Conservation (phyloP, 139 green algal genomes). For the Coccomyxa sp. region DNA sequence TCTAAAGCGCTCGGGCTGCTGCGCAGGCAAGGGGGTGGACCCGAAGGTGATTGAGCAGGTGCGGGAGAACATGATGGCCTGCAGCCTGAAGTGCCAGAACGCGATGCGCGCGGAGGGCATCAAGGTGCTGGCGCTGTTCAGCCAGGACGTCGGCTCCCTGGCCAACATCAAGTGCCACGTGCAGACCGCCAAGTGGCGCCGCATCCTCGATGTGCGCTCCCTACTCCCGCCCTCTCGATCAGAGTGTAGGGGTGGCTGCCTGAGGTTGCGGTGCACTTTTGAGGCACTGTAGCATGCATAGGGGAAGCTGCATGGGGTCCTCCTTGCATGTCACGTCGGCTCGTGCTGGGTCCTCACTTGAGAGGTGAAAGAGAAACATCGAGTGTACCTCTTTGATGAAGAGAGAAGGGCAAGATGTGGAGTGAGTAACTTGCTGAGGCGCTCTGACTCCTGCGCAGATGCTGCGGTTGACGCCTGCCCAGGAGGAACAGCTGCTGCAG, state of each 20-base stretch:
- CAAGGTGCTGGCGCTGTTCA: conserved; percentile 26
- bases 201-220: background rate
- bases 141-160: conserved; percentile 8
- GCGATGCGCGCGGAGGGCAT: conserved; percentile 21
- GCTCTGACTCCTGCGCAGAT: conserved; percentile 7
- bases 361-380: too few species aligned
- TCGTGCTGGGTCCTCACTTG: too few species aligned
- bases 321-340: too few species aligned
- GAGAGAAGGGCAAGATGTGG: too few species aligned
- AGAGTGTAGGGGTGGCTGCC: too few species aligned
- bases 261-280: too few species aligned
- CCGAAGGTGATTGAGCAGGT: conserved; percentile 7
- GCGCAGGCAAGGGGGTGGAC: conserved; percentile 17
- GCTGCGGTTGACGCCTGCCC: conserved; percentile 7
- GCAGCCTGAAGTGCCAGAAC: conserved; percentile 13
- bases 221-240: background rate
- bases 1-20: too few species aligned
- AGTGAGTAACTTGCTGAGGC: too few species aligned
- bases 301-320: too few species aligned
- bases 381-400: too few species aligned
- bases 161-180: conserved; percentile 10
- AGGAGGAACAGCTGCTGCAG: conserved; percentile 17
- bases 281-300: too few species aligned
- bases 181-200: conserved; percentile 5
- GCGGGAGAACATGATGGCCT: conserved; percentile 5